Evolutionary conservation across 352 stramenopile genomes (phyloP), one percentile per base, ranked within the genome.

Genomic region (Phytophthora podocarpi): DNA sequence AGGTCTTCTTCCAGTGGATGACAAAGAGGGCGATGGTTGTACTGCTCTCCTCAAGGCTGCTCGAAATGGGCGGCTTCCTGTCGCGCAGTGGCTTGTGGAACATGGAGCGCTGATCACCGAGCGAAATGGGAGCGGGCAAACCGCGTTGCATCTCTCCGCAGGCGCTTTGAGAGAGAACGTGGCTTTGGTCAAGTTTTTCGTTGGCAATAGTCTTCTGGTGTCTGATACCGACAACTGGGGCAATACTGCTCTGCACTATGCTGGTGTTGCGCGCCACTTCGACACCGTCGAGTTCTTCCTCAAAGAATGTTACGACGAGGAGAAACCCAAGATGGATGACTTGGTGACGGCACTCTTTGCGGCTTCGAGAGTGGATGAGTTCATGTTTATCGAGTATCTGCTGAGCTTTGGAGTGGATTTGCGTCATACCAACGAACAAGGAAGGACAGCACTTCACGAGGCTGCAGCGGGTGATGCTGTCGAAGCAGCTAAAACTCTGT

Each of bases 381-480:
- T 21, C 10, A 18, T 18, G 1, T 35, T 35, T 10, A 3, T 55
- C 27, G 21, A 55, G 24, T 16, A 45, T 15, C 12, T 55, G 23
- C 12, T 13, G 11, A 26, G 28, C 2, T 37, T 46, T 28, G 23
- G 12, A 35, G 23, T 46, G 2, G 48, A 46, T 31, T 4, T 41
- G 3, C 21, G 3, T 12, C 5, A 24, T 48, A 18, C 30, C 2
- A 48, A 31, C 15, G 8, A 21, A 2, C 20, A 31, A 7, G 49
- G 49, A 30, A 37, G 49, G 31, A 40, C 49, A 23, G 37, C 36
- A 11, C 31, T 61, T 8, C 40, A 61, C 18, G 40, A 61, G 32
- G 52, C 52, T 28, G 21, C 23, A 16, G 52, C 23, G 16, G 31
- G 20, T 16, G 40, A 15, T n/a, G 32, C 16, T 11, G 8, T 47